Conservation (phyloP, 78 protist genomes). For the slime mould (Dictyostelium discoideum) region DNA sequence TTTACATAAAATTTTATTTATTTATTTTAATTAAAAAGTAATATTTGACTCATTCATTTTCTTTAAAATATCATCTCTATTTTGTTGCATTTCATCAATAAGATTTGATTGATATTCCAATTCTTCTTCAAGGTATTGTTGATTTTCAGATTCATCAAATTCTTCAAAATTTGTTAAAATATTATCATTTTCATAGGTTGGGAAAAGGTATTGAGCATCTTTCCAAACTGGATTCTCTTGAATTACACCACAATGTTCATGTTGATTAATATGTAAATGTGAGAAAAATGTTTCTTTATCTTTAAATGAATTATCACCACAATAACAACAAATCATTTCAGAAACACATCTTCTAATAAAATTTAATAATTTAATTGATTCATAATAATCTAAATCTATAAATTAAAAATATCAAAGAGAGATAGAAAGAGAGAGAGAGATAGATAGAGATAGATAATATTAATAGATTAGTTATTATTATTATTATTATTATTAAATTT, state of each 20-base stretch:
- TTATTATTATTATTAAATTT: too few relatives aligned
- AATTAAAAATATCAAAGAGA: too few relatives aligned
- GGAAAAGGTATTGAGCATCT: constrained; percentile 65
- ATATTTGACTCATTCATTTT: constrained; percentile 5
- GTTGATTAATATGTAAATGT: neutral
- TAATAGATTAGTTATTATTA: too few relatives aligned
- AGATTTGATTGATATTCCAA: constrained; percentile 22
- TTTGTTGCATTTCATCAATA: constrained; percentile 25
- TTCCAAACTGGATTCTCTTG: constrained; percentile 36
- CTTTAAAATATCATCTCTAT: constrained; percentile 21
- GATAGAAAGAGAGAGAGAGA: too few relatives aligned
- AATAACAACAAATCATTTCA: constrained; percentile 42
- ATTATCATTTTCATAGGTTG: constrained; percentile 70
- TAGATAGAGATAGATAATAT: too few relatives aligned
- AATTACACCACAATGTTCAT: constrained; percentile 27
- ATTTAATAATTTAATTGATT: constrained; percentile 38
- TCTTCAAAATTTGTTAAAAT: constrained; percentile 48
- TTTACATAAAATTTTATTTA: too few relatives aligned
- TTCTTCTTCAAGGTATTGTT: constrained; percentile 32
- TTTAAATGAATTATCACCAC: constrained; percentile 9
- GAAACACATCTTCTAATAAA: constrained; percentile 53
- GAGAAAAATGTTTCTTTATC: neutral
- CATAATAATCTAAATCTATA: constrained; percentile 65
- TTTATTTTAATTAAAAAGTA: neutral
- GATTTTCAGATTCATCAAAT: constrained; percentile 56